Evolutionary conservation across 805 yeast genomes (phyloP).

Genomic region (Sungouiella blattae): DNA sequence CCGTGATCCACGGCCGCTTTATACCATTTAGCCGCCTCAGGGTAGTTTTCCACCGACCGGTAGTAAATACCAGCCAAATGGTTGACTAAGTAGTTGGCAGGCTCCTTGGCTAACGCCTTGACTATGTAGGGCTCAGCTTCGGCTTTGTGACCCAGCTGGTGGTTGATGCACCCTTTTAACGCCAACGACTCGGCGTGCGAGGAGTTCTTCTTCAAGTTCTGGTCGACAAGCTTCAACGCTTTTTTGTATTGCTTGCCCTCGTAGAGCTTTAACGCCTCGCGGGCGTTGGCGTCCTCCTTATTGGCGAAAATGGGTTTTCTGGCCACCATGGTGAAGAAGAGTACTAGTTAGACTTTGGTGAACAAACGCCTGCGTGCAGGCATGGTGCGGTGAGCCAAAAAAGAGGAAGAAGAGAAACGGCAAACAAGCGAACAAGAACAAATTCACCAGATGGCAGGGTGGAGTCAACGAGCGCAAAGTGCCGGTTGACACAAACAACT

Average conservation of each 20-base stretch:
- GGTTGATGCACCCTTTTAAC: conserved; percentile 72
- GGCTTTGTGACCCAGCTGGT: conserved; percentile 51
- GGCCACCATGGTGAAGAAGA: conserved; percentile 8
- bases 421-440: too few species aligned
- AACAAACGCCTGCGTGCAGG: too few species aligned
- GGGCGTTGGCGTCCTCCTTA: conserved; percentile 74
- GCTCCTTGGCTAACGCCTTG: conserved; percentile 58
- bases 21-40: conserved; percentile 76
- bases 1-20: conserved; percentile 73
- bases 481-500: too few species aligned
- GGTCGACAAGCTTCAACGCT: conserved; percentile 71
- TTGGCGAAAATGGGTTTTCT: conserved; percentile 31
- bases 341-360: too few species aligned
- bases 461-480: too few species aligned
- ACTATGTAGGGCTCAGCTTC: conserved; percentile 63
- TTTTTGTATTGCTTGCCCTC: conserved; percentile 87
- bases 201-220: conserved; percentile 70
- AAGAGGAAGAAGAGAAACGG: too few species aligned
- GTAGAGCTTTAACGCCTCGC: conserved; percentile 77
- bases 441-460: too few species aligned
- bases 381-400: too few species aligned
- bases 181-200: conserved; percentile 78
- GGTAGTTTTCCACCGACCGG: conserved; percentile 64
- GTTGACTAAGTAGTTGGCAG: conserved; percentile 65
- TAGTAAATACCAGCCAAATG: conserved; percentile 86